A percentile compares a stretch with the other conserved stretches of the same genome.
Evolutionary conservation across 768 basidiomycete species (phyloP).

Genomic region (Pisolithus marmoratus): DNA sequence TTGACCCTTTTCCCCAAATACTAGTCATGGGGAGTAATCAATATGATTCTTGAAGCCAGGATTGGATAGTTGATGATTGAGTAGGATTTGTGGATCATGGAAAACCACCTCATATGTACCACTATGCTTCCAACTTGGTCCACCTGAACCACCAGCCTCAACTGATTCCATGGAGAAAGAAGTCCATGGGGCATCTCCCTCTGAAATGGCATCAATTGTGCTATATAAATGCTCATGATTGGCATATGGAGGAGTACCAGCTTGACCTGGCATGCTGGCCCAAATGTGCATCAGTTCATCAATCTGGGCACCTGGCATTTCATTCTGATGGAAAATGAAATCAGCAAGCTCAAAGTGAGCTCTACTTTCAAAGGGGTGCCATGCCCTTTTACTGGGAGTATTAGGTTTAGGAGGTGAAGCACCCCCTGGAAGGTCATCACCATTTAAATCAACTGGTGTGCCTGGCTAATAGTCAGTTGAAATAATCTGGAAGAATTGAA

Average conservation of each 20-base stretch:
- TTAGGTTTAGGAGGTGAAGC: not conserved
- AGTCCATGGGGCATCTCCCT: not conserved
- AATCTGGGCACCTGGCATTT: conserved; percentile 5
- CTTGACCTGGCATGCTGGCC: conserved; percentile 7
- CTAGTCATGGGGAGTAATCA: not conserved
- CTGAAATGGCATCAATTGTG: conserved; percentile 20
- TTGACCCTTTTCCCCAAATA: not conserved
- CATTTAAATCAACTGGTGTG: not conserved
- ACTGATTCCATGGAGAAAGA: no score
- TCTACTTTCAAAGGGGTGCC: conserved; percentile 1
- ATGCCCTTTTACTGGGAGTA: conserved; percentile 1
- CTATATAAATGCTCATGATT: conserved; percentile 15
- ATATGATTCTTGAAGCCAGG: not conserved
- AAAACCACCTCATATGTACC: no score
- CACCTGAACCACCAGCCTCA: no score
- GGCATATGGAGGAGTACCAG: conserved; percentile 13
- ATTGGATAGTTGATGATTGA: not conserved
- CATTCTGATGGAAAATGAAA: conserved; percentile 3
- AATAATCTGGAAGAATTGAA: not conserved
- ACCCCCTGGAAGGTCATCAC: not conserved
- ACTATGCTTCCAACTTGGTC: no score
- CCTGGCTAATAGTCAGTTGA: not conserved
- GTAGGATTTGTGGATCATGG: no score
- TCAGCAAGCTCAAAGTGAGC: conserved; percentile 4
- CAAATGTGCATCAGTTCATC: conserved; percentile 4